These are phyloP conservation scores for Mycena haematopus DNA, from an alignment of 768 basidiomycete genomes.

Conservation along the genomic window DNA sequence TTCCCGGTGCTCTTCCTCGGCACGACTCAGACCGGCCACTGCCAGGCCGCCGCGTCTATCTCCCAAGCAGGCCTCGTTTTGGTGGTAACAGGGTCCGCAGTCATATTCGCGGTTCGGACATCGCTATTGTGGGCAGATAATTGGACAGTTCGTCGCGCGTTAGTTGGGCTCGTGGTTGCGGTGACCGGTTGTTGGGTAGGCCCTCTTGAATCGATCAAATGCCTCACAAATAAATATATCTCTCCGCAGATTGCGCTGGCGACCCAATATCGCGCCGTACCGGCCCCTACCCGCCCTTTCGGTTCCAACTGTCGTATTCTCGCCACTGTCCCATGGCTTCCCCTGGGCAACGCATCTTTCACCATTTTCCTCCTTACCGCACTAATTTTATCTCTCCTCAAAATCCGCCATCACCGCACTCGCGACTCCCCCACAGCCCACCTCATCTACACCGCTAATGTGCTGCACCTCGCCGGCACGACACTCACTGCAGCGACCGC, in stretches of 20 bases:
- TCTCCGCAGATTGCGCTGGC: conserved; percentile 6
- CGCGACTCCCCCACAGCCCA: conserved; percentile 8
- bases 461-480: conserved; percentile 10
- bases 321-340: neutral
- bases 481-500: conserved; percentile 3
- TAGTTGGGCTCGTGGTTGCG: neutral
- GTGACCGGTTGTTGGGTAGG: conserved; percentile 15
- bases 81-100: conserved; percentile 8
- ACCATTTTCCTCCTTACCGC: conserved; percentile 7
- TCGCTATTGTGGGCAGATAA: conserved; percentile 9
- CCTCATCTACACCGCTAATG: conserved; percentile 14
- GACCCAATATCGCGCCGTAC: conserved; percentile 9
- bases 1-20: conserved; percentile 14
- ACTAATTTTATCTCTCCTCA: conserved; percentile 17
- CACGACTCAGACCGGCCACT: neutral
- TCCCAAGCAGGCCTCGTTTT: conserved; percentile 15
- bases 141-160: neutral
- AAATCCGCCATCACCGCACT: neutral
- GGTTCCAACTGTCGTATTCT: conserved; percentile 17
- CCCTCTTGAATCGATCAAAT: neutral
- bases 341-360: neutral
- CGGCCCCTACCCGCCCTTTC: neutral
- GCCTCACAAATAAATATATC: neutral
- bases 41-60: conserved; percentile 21
- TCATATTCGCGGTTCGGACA: conserved; percentile 16